Evolutionary conservation across 2,329 filamentous ascomycete genomes (phyloP).

Genomic region (Cladorrhinum sp.): DNA sequence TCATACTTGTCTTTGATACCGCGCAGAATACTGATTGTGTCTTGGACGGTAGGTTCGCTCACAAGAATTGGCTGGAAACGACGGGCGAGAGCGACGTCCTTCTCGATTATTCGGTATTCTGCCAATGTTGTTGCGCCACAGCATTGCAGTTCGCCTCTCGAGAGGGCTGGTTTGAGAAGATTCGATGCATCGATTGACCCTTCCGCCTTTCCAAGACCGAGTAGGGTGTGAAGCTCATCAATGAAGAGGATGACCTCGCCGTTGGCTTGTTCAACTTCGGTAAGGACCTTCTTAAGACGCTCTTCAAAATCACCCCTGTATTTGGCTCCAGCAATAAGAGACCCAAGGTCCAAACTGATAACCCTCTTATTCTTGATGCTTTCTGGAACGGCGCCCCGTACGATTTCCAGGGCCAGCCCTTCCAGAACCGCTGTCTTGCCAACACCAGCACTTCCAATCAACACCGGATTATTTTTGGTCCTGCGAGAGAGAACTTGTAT

Average conservation of each 20-base stretch:
- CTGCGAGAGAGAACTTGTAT: slow-evolving; percentile 90
- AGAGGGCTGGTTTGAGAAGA: slow-evolving; percentile 88
- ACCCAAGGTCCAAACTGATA: slow-evolving; percentile 81
- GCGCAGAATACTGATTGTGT: slow-evolving; percentile 91
- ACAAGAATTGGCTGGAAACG: slow-evolving; percentile 93
- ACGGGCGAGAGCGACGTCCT: slow-evolving; percentile 87
- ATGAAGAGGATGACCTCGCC: slow-evolving; percentile 93
- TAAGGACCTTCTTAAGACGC: slow-evolving; percentile 82
- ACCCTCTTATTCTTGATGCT: slow-evolving; percentile 94
- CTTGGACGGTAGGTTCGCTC: slow-evolving; percentile 84
- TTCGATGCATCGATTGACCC: slow-evolving; percentile 97
- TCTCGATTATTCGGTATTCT: slow-evolving; percentile 92
- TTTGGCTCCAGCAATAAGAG: slow-evolving; percentile 91
- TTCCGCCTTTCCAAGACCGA: slow-evolving; percentile 91
- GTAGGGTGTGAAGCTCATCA: slow-evolving; percentile 86
- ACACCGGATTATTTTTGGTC: slow-evolving; percentile 93
- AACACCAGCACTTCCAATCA: slow-evolving; percentile 88
- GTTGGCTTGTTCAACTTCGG: slow-evolving; percentile 84
- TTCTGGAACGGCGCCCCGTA: slow-evolving; percentile 89
- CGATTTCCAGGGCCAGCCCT: slow-evolving; percentile 84
- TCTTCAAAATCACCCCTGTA: slow-evolving; percentile 97
- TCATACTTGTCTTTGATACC: slow-evolving; percentile 98
- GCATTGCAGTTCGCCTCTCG: slow-evolving; percentile 88
- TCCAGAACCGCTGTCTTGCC: slow-evolving; percentile 94
- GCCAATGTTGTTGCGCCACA: slow-evolving; percentile 91